Evolutionary conservation across 1,139 yeast genomes (phyloP).

Genomic region (Kodamaea anthophila): DNA sequence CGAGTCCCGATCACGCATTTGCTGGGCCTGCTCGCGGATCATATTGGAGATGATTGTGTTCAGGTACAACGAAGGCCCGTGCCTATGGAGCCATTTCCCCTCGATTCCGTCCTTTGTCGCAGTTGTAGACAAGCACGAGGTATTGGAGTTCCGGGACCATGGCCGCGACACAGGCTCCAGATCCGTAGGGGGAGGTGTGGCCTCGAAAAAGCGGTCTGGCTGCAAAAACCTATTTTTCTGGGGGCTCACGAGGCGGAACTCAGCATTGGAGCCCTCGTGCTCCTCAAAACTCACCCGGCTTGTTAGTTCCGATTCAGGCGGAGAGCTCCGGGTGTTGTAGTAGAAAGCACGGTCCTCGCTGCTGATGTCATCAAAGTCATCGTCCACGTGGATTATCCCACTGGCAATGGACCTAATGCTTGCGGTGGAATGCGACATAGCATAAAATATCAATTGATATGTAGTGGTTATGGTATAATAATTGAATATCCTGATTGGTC

Average conservation of each 20-base stretch:
- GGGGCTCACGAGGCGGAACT: neutral
- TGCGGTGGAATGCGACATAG: conserved; percentile 42
- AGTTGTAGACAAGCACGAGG: conserved; percentile 62
- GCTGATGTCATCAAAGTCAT: conserved; percentile 15
- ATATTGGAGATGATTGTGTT: conserved; percentile 28
- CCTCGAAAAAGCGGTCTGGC: conserved; percentile 1
- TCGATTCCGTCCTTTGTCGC: conserved; percentile 72
- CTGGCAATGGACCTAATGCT: conserved; percentile 36
- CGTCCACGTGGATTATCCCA: conserved; percentile 30
- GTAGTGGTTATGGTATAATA: too few species aligned
- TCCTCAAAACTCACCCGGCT: too few species aligned
- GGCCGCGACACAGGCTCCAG: conserved; percentile 41
- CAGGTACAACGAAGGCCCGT: conserved; percentile 34
- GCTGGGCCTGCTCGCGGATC: conserved; percentile 21
- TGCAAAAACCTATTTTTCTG: neutral
- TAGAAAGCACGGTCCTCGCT: conserved; percentile 9
- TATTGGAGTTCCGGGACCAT: conserved; percentile 53
- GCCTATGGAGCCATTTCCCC: conserved; percentile 48
- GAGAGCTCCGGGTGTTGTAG: conserved; percentile 1
- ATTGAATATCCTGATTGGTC: too few species aligned
- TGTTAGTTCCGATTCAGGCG: conserved; percentile 1
- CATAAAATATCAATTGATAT: too few species aligned
- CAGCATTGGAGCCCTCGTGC: neutral
- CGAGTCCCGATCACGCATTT: conserved; percentile 3
- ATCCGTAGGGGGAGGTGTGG: conserved; percentile 8